Evolutionary conservation across 306 rosid species (phyloP).

Genomic region (Pachyrhizus erosus): DNA sequence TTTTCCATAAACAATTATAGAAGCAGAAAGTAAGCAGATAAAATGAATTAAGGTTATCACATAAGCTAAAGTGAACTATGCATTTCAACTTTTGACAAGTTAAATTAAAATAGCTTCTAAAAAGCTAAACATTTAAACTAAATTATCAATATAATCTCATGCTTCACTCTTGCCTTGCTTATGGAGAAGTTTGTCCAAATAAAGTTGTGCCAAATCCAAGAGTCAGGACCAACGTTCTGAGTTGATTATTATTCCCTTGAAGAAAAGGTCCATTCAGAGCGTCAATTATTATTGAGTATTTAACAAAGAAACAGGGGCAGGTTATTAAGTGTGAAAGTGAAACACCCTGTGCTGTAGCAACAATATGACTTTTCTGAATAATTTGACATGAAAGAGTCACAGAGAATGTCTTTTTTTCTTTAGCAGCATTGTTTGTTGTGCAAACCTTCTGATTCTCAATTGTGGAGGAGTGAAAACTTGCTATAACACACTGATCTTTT

Average conservation of each 20-base stretch:
- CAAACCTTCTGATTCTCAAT: background rate
- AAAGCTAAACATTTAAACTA: too few relatives aligned
- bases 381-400: background rate
- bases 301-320: background rate
- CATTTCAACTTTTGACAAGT: too few relatives aligned
- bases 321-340: conserved; percentile 14
- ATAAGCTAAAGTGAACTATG: too few relatives aligned
- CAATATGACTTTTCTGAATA: background rate
- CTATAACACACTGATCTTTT: background rate
- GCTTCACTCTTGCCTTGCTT: too few relatives aligned
- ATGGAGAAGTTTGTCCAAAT: background rate
- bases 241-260: background rate
- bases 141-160: too few relatives aligned
- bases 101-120: too few relatives aligned
- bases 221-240: background rate
- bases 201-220: background rate
- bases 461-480: background rate
- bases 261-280: background rate
- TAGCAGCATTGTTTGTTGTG: background rate
- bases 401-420: background rate
- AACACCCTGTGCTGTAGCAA: background rate
- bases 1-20: background rate
- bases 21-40: background rate
- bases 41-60: too few relatives aligned
- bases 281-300: background rate